These are phyloP conservation scores for Neopestalotiopsis sp. DNA, from an alignment of 2,329 filamentous ascomycete genomes.

Conservation along the genomic window DNA sequence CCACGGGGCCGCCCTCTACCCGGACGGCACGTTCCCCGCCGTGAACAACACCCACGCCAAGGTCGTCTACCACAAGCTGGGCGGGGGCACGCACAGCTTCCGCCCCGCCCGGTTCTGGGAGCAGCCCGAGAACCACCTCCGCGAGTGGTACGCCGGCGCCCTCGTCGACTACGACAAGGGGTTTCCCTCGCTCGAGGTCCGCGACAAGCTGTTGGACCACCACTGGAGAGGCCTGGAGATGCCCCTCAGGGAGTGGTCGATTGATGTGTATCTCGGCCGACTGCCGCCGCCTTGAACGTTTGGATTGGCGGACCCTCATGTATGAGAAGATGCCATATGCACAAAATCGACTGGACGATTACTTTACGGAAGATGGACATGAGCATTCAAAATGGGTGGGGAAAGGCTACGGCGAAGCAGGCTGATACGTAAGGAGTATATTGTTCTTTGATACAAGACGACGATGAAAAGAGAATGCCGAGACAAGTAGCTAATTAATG, in stretches of 20 bases:
- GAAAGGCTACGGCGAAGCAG: no score
- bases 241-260: no score
- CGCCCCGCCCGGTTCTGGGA: conserved; percentile 32
- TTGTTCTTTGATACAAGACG: no score
- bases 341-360: no score
- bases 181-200: neutral
- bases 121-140: neutral
- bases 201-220: neutral
- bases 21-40: conserved; percentile 29
- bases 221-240: neutral
- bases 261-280: no score
- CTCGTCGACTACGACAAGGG: neutral
- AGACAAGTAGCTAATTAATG: neutral
- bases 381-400: no score
- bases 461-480: no score
- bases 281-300: no score
- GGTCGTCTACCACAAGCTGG: conserved; percentile 37
- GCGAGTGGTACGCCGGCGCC: neutral
- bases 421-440: no score
- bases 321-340: no score
- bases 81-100: conserved; percentile 32
- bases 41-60: conserved; percentile 35
- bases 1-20: conserved; percentile 25
- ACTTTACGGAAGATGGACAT: no score
- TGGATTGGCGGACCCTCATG: no score